These are phyloP conservation scores for Magnaporthiopsis rhizophila DNA, from an alignment of 2,329 filamentous ascomycete genomes.

Conservation along the genomic window DNA sequence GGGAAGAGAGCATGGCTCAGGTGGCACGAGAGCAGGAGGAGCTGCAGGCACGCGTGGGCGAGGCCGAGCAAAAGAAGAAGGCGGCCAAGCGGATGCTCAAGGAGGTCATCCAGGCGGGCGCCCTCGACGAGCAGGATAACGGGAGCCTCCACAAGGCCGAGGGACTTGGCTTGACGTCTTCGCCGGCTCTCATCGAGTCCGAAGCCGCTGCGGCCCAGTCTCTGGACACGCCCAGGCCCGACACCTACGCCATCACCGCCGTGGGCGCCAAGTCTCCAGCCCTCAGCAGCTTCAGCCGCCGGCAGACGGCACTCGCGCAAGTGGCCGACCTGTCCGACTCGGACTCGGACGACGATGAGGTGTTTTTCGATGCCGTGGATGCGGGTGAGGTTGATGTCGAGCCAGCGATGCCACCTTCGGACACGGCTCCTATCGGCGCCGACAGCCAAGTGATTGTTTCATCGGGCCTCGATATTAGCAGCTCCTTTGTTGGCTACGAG, in stretches of 20 bases:
- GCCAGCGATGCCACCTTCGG: conserved; percentile 45
- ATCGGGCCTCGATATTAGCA: conserved; percentile 55
- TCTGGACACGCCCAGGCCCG: conserved; percentile 1
- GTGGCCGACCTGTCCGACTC: conserved; percentile 71
- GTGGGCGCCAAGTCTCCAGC: conserved; percentile 31
- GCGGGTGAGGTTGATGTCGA: conserved; percentile 82
- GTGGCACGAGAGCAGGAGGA: conserved; percentile 93
- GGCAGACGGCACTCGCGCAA: conserved; percentile 60
- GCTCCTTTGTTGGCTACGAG: conserved; percentile 84
- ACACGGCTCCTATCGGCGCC: conserved; percentile 26
- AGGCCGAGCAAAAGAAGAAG: conserved; percentile 84
- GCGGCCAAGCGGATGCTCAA: conserved; percentile 82
- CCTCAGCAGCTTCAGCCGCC: conserved; percentile 36
- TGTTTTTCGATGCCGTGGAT: conserved; percentile 92
- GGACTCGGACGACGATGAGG: conserved; percentile 71
- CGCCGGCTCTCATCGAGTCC: conserved; percentile 4
- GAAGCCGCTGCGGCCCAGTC: conserved; percentile 3
- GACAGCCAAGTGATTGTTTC: conserved; percentile 38
- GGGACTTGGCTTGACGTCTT: conserved; percentile 2
- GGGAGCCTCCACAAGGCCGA: not conserved
- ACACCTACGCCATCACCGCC: conserved; percentile 17
- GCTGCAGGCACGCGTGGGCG: conserved; percentile 76
- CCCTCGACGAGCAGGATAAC: conserved; percentile 22
- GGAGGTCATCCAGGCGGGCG: conserved; percentile 62
- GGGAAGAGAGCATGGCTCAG: conserved; percentile 98